Evolutionary conservation across 108 stramenopile species (phyloP).

Genomic region (Aurantiochytrium sp.): DNA sequence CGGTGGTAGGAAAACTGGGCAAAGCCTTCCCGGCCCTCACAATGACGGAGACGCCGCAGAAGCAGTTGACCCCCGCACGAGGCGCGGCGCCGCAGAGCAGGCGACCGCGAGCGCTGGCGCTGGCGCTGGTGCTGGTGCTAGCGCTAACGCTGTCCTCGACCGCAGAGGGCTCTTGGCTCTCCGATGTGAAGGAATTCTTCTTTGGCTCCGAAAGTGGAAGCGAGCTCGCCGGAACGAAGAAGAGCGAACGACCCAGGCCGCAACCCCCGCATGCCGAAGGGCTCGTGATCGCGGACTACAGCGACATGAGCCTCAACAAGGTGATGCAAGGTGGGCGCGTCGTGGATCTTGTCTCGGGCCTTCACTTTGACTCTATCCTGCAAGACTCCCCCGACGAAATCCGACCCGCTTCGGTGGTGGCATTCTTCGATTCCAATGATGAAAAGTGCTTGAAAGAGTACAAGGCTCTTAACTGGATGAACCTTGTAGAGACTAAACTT

Average conservation of each 20-base stretch:
- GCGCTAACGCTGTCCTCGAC: neutral
- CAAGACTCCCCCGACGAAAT: neutral
- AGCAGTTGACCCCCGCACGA: too few relatives aligned
- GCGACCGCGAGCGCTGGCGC: neutral
- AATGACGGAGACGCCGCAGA: too few relatives aligned
- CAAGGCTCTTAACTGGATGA: neutral
- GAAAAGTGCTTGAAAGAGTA: neutral
- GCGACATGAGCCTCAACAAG: neutral
- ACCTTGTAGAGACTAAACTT: neutral
- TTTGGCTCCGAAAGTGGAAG: neutral
- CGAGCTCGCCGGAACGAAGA: neutral
- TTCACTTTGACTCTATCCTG: conserved; percentile 2
- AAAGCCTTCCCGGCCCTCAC: too few relatives aligned
- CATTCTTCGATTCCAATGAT: neutral
- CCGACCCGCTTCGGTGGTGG: neutral
- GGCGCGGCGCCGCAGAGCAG: too few relatives aligned
- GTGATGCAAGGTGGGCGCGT: neutral
- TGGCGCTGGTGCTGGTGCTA: neutral
- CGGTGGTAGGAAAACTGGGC: too few relatives aligned
- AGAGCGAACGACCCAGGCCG: neutral
- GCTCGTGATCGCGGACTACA: neutral
- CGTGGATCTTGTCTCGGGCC: neutral
- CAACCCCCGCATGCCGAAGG: neutral
- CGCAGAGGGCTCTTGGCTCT: neutral
- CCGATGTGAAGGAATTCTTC: neutral